Conservation (phyloP, 805 yeast species). For the Torulaspora quercuum region DNA sequence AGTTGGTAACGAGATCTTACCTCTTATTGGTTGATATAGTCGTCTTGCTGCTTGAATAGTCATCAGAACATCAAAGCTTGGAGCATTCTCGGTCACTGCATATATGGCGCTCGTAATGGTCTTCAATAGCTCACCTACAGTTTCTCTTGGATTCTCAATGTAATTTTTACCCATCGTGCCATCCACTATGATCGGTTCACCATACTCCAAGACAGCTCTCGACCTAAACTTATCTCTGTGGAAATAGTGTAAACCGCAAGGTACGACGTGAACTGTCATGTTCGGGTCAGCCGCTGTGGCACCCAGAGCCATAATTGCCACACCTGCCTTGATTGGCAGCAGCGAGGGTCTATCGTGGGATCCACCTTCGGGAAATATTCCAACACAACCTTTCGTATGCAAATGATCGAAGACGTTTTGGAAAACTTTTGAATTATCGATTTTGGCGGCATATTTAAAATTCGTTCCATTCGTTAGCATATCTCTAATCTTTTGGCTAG, state of each 20-base stretch:
- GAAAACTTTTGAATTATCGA: slow-evolving; percentile 80
- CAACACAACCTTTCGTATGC: slow-evolving; percentile 73
- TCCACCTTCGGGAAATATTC: slow-evolving; percentile 97
- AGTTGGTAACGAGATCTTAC: slow-evolving; percentile 66
- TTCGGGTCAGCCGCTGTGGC: slow-evolving; percentile 76
- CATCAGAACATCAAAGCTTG: slow-evolving; percentile 88
- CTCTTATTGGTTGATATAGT: slow-evolving; percentile 64
- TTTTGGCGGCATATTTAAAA: slow-evolving; percentile 72
- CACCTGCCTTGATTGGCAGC: slow-evolving; percentile 92
- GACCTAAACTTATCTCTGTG: slow-evolving; percentile 92
- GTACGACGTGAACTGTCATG: slow-evolving; percentile 79
- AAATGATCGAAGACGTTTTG: slow-evolving; percentile 78
- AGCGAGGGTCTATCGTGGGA: slow-evolving; percentile 91
- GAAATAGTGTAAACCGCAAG: slow-evolving; percentile 95
- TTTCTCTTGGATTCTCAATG: slow-evolving; percentile 62
- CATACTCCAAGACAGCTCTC: slow-evolving; percentile 90
- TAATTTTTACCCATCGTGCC: slow-evolving; percentile 61
- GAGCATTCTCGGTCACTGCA: slow-evolving; percentile 89
- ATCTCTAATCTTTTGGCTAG: slow-evolving; percentile 41
- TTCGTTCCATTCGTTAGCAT: slow-evolving; percentile 54
- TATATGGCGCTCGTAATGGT: slow-evolving; percentile 70
- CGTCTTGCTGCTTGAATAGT: slow-evolving; percentile 94
- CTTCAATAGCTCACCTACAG: slow-evolving; percentile 70
- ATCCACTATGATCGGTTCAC: slow-evolving; percentile 72
- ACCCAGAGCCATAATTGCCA: slow-evolving; percentile 95